Percentiles rank a stretch among this genome's conserved stretches.
Evolutionary conservation across 768 basidiomycete genomes (phyloP).

Genomic region (Pulveroboletus sp.): DNA sequence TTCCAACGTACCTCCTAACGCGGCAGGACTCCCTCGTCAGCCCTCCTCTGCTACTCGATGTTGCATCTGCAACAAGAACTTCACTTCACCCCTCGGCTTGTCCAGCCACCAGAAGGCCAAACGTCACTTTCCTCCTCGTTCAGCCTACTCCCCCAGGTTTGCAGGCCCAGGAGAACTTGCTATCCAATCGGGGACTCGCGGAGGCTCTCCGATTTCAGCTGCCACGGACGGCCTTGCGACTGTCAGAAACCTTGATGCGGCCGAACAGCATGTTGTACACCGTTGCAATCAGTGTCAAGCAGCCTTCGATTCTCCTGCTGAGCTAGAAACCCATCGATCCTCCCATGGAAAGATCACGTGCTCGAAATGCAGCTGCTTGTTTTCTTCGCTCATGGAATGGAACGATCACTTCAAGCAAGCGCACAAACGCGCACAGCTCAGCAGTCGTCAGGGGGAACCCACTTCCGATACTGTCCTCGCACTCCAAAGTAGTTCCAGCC

Average conservation of each 20-base stretch:
- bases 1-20: conserved; percentile 2
- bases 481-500: conserved; percentile 12
- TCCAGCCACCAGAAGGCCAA: conserved; percentile 23
- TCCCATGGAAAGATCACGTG: conserved; percentile 22
- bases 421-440: conserved; percentile 11
- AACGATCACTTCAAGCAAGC: conserved; percentile 24
- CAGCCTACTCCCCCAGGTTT: conserved; percentile 3
- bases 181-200: conserved; percentile 3
- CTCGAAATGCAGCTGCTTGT: conserved; percentile 22
- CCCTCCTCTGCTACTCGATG: conserved; percentile 16
- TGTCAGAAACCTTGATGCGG: not conserved
- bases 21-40: conserved; percentile 1
- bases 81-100: conserved; percentile 16
- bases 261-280: conserved; percentile 7
- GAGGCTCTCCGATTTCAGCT: not conserved
- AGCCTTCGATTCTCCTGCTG: conserved; percentile 12
- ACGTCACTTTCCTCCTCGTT: conserved; percentile 14
- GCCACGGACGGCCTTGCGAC: not conserved
- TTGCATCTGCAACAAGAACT: conserved; percentile 26
- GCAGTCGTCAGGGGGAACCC: conserved; percentile 6
- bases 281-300: conserved; percentile 20
- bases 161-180: conserved; percentile 1
- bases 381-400: conserved; percentile 25
- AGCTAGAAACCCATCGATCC: conserved; percentile 20
- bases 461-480: conserved; percentile 2